Conservation (phyloP, 2,329 filamentous ascomycete species). For the Pezicula carpinea region DNA sequence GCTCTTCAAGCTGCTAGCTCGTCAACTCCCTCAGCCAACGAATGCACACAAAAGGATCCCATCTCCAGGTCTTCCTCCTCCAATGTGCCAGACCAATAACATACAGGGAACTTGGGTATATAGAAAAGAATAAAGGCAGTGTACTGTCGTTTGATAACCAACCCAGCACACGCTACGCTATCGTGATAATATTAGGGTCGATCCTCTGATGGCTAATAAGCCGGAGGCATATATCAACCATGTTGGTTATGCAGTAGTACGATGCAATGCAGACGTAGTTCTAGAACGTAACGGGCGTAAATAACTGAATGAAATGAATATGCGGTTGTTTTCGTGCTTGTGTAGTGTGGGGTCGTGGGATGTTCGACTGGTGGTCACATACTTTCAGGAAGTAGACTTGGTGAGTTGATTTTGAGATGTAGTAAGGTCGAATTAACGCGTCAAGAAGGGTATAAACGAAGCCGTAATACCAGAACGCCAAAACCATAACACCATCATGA, state of each 20-base stretch:
- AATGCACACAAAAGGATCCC: too few species aligned
- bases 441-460: conserved; percentile 9
- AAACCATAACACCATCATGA: conserved; percentile 25
- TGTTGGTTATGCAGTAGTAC: conserved; percentile 8
- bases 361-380: neutral
- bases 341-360: conserved; percentile 2
- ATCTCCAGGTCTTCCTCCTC: too few species aligned
- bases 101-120: conserved; percentile 27
- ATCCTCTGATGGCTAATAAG: conserved; percentile 17
- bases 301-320: conserved; percentile 5
- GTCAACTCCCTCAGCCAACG: too few species aligned
- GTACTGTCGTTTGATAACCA: conserved; percentile 6
- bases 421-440: neutral
- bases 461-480: conserved; percentile 21
- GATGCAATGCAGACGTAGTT: conserved; percentile 20
- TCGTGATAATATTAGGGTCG: conserved; percentile 16
- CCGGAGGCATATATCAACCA: conserved; percentile 10
- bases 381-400: neutral
- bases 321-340: neutral
- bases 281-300: conserved; percentile 25
- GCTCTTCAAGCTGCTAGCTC: too few species aligned
- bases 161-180: conserved; percentile 5
- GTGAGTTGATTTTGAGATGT: neutral
- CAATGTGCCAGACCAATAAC: neutral
- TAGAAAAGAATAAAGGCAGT: conserved; percentile 19